Evolutionary conservation across 1,284 basidiomycete genomes (phyloP), one percentile per base, ranked within the genome.

Genomic region (Cutaneotrichosporon sp.): DNA sequence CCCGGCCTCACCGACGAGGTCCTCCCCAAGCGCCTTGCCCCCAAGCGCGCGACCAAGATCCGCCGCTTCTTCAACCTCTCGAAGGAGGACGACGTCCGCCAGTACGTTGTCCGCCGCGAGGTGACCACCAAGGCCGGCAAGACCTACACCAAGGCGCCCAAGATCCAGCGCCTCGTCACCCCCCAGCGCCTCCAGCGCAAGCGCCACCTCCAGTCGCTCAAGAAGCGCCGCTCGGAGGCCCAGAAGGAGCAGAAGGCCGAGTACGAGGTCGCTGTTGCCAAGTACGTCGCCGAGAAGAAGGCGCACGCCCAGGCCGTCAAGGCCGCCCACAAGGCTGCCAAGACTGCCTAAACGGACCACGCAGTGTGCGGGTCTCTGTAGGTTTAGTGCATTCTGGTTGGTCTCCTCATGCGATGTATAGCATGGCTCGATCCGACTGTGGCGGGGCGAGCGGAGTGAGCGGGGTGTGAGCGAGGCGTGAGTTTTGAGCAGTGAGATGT

Each of bases 11-110:
- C 95, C 71, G 94, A 98, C 81, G 87, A 82, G 71, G 88, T 95
- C 72, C 87, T 97, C 65, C 94, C 95, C 81, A 97, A 98, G 86
- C 86, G 94, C 68, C 87, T 97, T 70, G 95, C 95, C 70, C 73
- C 73, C 71, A 78, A 83, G 89, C 84, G 92, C 70, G 91, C 91
- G 66, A 91, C 90, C 66, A 93, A 94, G 86, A 98, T 98, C 83
- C 87, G 95, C 81, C 87, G 84, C 79, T 97, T 98, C 88, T 99
- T 98, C 88, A 97, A 97, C 86, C 84, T 98, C 79, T 85, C 86
- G 83, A 98, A 98, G 87, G 91, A 95, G 78, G 95, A 98, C 78
- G 95, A 98, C 83, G 95, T 98, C 65, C 88, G 92, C 83, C 93
- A 97, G 83, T 98, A 97, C 81, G 92, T 98, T 72, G 88, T 97